Percentiles rank a stretch among this genome's conserved stretches.
Conservation (phyloP, 2,329 filamentous ascomycete species). For the Phyllosticta capitalensis region DNA sequence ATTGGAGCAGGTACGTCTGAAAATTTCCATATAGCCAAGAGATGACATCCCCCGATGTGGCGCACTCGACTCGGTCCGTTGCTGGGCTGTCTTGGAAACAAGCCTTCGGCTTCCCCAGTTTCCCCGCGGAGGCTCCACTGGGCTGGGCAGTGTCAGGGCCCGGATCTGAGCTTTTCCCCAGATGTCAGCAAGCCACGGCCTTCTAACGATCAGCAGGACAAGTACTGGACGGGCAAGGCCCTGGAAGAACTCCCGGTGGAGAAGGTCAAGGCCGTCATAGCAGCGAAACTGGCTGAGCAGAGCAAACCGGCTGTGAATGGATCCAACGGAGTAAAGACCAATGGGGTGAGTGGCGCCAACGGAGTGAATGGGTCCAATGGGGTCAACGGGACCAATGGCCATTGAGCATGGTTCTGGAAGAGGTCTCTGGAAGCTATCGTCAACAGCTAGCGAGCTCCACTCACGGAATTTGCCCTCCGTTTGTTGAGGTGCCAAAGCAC, state of each 20-base stretch:
- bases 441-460: neutral
- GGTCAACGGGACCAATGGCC: constrained; percentile 1
- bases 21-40: neutral
- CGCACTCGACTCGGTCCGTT: neutral
- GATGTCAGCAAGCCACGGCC: neutral
- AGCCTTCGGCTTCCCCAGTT: neutral
- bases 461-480: neutral
- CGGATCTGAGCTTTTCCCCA: constrained; percentile 10
- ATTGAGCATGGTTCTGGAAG: neutral
- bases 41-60: neutral
- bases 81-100: neutral
- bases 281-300: constrained; percentile 14
- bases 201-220: constrained; percentile 21
- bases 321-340: constrained; percentile 1
- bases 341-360: neutral
- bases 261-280: constrained; percentile 47
- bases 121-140: neutral
- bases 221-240: constrained; percentile 54
- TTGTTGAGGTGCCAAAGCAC: neutral
- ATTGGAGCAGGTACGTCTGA: constrained; percentile 49
- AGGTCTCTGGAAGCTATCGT: neutral
- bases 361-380: neutral
- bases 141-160: neutral
- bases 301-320: neutral
- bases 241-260: constrained; percentile 51